Evolutionary conservation across 164 flowering plant genomes (phyloP).

Genomic region (Annona cherimola): DNA sequence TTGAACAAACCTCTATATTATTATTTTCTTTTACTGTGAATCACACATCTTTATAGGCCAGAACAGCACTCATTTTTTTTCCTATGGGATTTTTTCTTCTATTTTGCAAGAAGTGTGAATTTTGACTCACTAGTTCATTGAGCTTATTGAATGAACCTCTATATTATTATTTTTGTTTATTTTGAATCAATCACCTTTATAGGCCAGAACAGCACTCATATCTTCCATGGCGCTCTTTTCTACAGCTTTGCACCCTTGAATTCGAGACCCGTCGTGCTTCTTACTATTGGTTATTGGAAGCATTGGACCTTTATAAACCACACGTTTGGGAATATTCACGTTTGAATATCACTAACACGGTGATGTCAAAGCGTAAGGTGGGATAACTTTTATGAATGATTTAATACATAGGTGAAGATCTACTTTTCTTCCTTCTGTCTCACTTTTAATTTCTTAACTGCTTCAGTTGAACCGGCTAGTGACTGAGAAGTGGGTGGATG

Average conservation of each 20-base stretch:
- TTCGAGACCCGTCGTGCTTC: conserved; percentile 99
- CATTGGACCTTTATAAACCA: conserved; percentile 73
- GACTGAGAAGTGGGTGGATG: conserved; percentile 88
- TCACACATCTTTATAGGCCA: no score
- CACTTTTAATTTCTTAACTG: neutral
- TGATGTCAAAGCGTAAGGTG: conserved; percentile 99
- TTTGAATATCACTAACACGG: conserved; percentile 81
- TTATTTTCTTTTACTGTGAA: no score
- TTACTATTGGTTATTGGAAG: conserved; percentile 90
- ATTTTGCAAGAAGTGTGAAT: no score
- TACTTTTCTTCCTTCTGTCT: neutral
- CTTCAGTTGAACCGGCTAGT: conserved; percentile 82
- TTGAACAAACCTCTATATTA: no score
- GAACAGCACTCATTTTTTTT: no score
- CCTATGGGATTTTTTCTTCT: no score
- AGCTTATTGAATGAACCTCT: no score
- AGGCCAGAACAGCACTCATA: neutral
- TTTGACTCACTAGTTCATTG: no score
- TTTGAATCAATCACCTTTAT: no score
- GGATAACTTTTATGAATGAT: conserved; percentile 7
- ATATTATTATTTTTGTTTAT: no score
- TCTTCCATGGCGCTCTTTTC: neutral
- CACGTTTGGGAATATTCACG: conserved; percentile 98
- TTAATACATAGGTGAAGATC: neutral
- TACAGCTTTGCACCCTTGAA: conserved; percentile 93